Evolutionary conservation across 202 grass and related monocot genomes (phyloP).

Genomic region (Elaeis oleifera): DNA sequence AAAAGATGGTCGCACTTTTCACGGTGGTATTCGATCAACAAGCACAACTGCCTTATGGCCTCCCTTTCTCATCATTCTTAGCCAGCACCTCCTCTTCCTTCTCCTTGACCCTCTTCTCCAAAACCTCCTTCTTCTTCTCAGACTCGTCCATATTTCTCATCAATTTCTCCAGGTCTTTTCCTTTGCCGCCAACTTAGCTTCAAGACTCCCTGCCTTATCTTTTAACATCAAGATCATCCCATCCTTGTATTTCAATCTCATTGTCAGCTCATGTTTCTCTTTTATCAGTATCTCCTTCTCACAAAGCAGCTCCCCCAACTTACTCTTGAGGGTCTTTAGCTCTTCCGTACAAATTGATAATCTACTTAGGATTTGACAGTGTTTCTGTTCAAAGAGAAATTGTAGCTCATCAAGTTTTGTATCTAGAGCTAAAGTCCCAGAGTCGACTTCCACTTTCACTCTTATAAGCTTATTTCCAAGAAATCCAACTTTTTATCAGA

Average conservation of each 20-base stretch:
- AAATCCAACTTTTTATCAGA: constrained; percentile 34
- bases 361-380: constrained; percentile 20
- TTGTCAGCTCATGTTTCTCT: constrained; percentile 27
- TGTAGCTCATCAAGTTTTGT: constrained; percentile 40
- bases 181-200: constrained; percentile 10
- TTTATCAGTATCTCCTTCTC: constrained; percentile 40
- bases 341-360: constrained; percentile 41
- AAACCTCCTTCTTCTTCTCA: constrained; percentile 34
- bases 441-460: constrained; percentile 38
- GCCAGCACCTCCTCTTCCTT: constrained; percentile 48
- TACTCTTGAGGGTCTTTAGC: constrained; percentile 35
- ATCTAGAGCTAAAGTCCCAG: constrained; percentile 25
- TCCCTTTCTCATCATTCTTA: constrained; percentile 75
- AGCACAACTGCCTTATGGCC: constrained; percentile 84
- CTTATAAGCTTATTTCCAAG: constrained; percentile 37
- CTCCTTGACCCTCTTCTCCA: constrained; percentile 41
- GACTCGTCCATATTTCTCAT: constrained; percentile 21
- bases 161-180: constrained; percentile 36
- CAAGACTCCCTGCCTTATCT: not conserved
- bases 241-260: constrained; percentile 26
- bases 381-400: constrained; percentile 29
- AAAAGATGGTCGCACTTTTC: constrained; percentile 52
- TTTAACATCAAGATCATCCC: not conserved
- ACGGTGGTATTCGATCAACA: constrained; percentile 65
- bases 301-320: constrained; percentile 33